Percentiles rank a stretch among this genome's conserved stretches.
phyloP scores from a whole-genome alignment of 75 land plant species.

The Pseudotsuga menziesii region DNA sequence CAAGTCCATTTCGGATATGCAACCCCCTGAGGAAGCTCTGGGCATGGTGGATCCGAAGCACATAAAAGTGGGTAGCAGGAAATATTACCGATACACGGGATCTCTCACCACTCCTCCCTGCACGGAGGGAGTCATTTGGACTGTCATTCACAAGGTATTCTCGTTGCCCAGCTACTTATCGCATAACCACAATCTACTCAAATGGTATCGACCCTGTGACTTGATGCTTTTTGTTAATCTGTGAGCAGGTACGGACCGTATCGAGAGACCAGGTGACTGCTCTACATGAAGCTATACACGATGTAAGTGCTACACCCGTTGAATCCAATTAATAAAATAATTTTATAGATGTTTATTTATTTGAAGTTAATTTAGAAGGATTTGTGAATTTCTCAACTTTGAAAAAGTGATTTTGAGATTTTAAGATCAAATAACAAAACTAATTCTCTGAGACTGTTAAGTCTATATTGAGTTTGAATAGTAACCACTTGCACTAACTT shows the following conservation, averaged over 20 bases:
- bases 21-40: not conserved
- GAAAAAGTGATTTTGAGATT: no score
- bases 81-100: conserved; percentile 35
- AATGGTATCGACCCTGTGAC: not conserved
- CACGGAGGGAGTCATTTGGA: conserved; percentile 41
- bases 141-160: conserved; percentile 20
- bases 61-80: not conserved
- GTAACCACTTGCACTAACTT: no score
- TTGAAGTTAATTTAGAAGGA: no score
- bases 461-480: no score
- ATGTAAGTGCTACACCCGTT: not conserved
- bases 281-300: not conserved
- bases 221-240: no score
- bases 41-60: conserved; percentile 8
- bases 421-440: no score
- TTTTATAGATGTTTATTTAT: no score
- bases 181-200: no score
- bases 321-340: no score
- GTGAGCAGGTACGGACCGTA: not conserved
- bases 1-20: not conserved
- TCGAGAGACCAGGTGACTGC: not conserved
- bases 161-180: not conserved
- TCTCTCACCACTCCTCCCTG: conserved; percentile 45
- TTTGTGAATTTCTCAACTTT: no score
- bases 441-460: no score